These are phyloP conservation scores for Nidularia sp. DNA, from an alignment of 768 basidiomycete genomes.

Conservation along the genomic window DNA sequence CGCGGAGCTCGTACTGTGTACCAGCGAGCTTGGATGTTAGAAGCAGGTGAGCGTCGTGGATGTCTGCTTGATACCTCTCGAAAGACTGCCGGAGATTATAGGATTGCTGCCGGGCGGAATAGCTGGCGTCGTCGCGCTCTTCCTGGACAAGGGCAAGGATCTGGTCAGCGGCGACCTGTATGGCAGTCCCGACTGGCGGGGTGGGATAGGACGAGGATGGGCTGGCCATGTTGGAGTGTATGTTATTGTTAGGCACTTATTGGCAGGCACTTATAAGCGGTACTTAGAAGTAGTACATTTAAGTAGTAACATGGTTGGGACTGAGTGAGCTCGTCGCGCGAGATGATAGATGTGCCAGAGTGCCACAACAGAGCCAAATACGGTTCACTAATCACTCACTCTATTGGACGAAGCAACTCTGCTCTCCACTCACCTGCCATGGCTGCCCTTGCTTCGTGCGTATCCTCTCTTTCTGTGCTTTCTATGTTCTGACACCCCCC, in stretches of 20 bases:
- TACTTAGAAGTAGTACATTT: no score
- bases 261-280: no score
- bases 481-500: background rate
- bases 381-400: no score
- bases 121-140: background rate
- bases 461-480: conserved; percentile 10
- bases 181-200: background rate
- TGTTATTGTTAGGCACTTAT: no score
- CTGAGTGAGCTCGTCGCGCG: no score
- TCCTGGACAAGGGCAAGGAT: background rate
- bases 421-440: conserved; percentile 5
- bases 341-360: no score
- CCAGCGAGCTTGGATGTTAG: background rate
- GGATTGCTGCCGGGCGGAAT: background rate
- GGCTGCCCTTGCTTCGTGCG: conserved; percentile 75
- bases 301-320: no score
- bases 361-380: no score
- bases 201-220: background rate
- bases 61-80: background rate
- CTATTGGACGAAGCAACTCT: no score
- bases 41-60: background rate
- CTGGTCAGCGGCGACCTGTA: background rate
- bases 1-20: background rate
- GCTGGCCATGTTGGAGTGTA: no score
- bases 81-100: background rate